These are phyloP conservation scores for Alternaria panax DNA, from an alignment of 2,329 filamentous ascomycete genomes.

Conservation along the genomic window DNA sequence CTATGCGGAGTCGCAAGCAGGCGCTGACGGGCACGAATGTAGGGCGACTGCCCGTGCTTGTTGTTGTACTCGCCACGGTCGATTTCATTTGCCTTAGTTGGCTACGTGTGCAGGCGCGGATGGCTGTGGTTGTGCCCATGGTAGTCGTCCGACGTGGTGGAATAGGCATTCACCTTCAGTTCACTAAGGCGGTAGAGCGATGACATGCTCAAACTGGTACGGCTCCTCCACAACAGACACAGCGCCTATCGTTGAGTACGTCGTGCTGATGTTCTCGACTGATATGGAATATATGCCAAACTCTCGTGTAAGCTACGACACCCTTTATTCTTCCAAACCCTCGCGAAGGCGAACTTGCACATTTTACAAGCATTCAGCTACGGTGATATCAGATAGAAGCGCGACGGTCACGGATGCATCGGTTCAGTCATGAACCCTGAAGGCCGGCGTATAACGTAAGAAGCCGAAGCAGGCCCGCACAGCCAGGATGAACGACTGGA, in stretches of 20 bases:
- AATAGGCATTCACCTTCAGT: background rate
- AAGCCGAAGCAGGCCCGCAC: slow-evolving; percentile 7
- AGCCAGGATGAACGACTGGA: slow-evolving; percentile 1
- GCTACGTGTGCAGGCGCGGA: background rate
- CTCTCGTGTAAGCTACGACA: background rate
- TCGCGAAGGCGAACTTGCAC: background rate
- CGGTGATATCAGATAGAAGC: background rate
- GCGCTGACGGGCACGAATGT: background rate
- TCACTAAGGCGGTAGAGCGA: no score
- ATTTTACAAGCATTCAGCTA: background rate
- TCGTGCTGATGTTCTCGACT: background rate
- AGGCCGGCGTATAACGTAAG: slow-evolving; percentile 4
- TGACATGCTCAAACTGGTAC: background rate
- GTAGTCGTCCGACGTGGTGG: no score
- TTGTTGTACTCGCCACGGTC: background rate
- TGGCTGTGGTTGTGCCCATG: no score
- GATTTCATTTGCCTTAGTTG: background rate
- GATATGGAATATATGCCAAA: background rate
- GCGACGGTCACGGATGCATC: background rate
- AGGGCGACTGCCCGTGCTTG: background rate
- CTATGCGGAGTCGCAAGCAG: background rate
- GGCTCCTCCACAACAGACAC: background rate
- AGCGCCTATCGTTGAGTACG: background rate
- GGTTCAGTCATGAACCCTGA: background rate
- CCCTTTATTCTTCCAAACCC: no score